Evolutionary conservation across 1,284 basidiomycete species (phyloP).

Genomic region (Ustilago lituana): DNA sequence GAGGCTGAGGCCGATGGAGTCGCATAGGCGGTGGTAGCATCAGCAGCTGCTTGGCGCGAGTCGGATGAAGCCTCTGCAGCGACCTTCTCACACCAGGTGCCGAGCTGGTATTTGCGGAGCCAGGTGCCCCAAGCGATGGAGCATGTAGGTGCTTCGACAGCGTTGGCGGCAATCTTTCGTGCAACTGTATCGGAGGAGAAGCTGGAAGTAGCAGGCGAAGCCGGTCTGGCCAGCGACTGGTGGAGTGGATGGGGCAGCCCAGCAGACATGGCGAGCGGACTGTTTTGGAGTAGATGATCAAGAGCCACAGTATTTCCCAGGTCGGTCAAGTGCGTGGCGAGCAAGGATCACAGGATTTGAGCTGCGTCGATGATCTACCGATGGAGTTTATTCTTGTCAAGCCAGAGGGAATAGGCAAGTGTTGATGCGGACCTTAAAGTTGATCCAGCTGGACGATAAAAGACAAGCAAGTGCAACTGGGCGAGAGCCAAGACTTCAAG

Average conservation of each 20-base stretch:
- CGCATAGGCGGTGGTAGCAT: not conserved
- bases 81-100: slow-evolving; percentile 26
- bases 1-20: not conserved
- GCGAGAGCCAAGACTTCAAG: too few relatives aligned
- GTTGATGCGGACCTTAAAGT: too few relatives aligned
- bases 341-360: not conserved
- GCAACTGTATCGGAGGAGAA: slow-evolving; percentile 20
- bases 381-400: too few relatives aligned
- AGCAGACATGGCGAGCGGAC: slow-evolving; percentile 19
- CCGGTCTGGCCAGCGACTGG: slow-evolving; percentile 18
- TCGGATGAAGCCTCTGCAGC: not conserved
- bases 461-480: too few relatives aligned
- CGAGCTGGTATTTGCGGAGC: slow-evolving; percentile 38
- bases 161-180: slow-evolving; percentile 32
- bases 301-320: too few relatives aligned
- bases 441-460: too few relatives aligned
- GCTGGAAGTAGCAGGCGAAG: slow-evolving; percentile 25
- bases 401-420: too few relatives aligned
- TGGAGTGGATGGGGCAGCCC: slow-evolving; percentile 13
- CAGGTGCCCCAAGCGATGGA: slow-evolving; percentile 36
- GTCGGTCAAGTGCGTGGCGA: too few relatives aligned
- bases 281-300: not conserved
- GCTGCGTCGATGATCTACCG: too few relatives aligned
- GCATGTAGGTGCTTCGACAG: slow-evolving; percentile 25
- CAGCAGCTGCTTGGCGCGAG: not conserved